Evolutionary conservation across 2,329 filamentous ascomycete species (phyloP).

Genomic region (Neonectria sp.): DNA sequence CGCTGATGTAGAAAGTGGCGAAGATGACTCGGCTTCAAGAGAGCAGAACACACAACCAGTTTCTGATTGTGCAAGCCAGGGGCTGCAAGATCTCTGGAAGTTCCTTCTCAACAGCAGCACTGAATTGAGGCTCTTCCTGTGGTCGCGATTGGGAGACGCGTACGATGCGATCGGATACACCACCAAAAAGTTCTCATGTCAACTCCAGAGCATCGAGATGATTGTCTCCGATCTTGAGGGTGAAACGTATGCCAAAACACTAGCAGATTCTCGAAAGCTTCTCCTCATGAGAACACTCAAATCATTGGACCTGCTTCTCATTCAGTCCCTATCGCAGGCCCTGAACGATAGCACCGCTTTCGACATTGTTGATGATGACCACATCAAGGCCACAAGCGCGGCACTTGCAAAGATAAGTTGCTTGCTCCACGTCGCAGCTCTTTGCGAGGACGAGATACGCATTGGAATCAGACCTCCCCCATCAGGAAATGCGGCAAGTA

Average conservation of each 20-base stretch:
- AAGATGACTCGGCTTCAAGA: conserved; percentile 35
- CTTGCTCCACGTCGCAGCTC: conserved; percentile 83
- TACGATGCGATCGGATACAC: conserved; percentile 88
- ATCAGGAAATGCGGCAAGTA: conserved; percentile 67
- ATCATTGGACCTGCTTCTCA: conserved; percentile 82
- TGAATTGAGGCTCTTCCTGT: conserved; percentile 87
- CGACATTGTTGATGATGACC: conserved; percentile 86
- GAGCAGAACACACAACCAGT: conserved; percentile 57
- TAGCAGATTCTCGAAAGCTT: conserved; percentile 76
- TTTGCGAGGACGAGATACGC: conserved; percentile 89
- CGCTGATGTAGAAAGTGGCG: conserved; percentile 25
- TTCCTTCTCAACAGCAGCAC: conserved; percentile 88
- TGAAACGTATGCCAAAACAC: conserved; percentile 74
- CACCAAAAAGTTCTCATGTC: conserved; percentile 91
- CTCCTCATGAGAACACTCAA: conserved; percentile 84
- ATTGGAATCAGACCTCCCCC: conserved; percentile 79
- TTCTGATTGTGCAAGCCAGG: conserved; percentile 67
- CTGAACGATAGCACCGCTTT: conserved; percentile 79
- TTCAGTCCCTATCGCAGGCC: conserved; percentile 78
- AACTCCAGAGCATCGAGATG: conserved; percentile 88
- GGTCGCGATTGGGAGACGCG: conserved; percentile 91
- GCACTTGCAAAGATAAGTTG: conserved; percentile 80
- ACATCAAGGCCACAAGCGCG: conserved; percentile 80
- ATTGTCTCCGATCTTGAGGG: conserved; percentile 75
- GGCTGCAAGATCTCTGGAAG: conserved; percentile 83